Percentiles rank a stretch among this genome's conserved stretches.
phyloP scores from a whole-genome alignment of 257 asterid genomes.

The Phtheirospermum japonicum region DNA sequence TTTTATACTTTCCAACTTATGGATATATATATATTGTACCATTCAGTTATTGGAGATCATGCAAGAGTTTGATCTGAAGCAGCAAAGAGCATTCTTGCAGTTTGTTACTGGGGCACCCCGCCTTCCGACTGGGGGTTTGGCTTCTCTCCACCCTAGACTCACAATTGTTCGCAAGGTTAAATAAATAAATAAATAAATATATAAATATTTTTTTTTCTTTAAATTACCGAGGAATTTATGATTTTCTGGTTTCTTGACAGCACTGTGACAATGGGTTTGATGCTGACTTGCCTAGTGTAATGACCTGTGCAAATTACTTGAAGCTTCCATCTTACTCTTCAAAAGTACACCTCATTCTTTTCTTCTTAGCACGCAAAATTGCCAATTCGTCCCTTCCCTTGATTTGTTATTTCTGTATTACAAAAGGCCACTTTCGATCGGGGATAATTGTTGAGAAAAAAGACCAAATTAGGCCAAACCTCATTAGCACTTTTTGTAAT shows the following conservation, averaged over 20 bases:
- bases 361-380: neutral
- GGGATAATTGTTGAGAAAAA: too few species aligned
- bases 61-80: slow-evolving; percentile 65
- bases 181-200: too few species aligned
- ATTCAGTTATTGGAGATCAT: slow-evolving; percentile 76
- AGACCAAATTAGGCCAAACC: too few species aligned
- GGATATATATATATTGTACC: slow-evolving; percentile 6
- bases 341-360: slow-evolving; percentile 42
- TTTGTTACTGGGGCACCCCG: slow-evolving; percentile 97
- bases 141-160: slow-evolving; percentile 89
- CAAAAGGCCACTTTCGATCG: too few species aligned
- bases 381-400: neutral
- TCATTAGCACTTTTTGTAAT: too few species aligned
- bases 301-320: slow-evolving; percentile 93
- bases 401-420: too few species aligned
- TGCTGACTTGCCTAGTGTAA: slow-evolving; percentile 87
- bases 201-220: slow-evolving; percentile 12
- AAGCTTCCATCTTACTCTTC: slow-evolving; percentile 96
- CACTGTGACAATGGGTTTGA: slow-evolving; percentile 60
- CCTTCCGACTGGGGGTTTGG: slow-evolving; percentile 89
- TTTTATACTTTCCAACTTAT: too few species aligned
- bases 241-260: slow-evolving; percentile 40
- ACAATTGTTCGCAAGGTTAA: slow-evolving; percentile 88
- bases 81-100: slow-evolving; percentile 89
- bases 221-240: neutral